Evolutionary conservation across 352 stramenopile species (phyloP), one percentile per base, ranked within the genome.

Genomic region (Phytopythium delawarense): DNA sequence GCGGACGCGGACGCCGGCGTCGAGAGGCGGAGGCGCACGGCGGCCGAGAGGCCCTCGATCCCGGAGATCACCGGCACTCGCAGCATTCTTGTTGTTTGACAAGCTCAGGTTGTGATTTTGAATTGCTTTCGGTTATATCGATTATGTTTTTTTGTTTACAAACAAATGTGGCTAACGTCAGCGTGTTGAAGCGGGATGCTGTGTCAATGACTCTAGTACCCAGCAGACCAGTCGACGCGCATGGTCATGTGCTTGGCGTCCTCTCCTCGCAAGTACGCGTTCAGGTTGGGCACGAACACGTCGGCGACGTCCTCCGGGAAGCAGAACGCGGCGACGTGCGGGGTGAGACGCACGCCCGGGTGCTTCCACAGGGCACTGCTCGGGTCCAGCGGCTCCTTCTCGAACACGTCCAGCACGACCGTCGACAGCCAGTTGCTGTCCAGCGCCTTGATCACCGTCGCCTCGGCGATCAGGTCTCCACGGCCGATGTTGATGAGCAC

Each of bases 401-500:
- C 72, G 35, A 84, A 76, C 32, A 87, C 77, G 45, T 89, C 80
- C 56, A 88, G 65, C 32, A 82, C 74, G 12, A 65, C 70, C 49
- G 65, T 74, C 34, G 76, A 78, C 28, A 96, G 75, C 67, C 78
- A 89, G 12, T 74, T 20, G 7, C 64, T 68, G 63, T 94, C 78
- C 11, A 96, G 72, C 32, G 83, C 81, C 23, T 60, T 45, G 25
- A 95, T 28, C 44, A 96, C 66, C 35, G 61, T 69, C 21, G 57
- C 20, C 60, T 92, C 81, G 15, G 63, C 62, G 54, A 96, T 81
- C 52, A 97, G 69, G 59, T 94, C 87, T 23, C 89, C 89, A 34
- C 89, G 81, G 15, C 89, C 89, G 23, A 95, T 85, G 70, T 96
- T 96, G 67, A 97, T 81, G 62, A 97, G 82, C 45, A 92, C 79